Evolutionary conservation across 345 rosid species (phyloP).

Genomic region (Eucalyptus caleyi): DNA sequence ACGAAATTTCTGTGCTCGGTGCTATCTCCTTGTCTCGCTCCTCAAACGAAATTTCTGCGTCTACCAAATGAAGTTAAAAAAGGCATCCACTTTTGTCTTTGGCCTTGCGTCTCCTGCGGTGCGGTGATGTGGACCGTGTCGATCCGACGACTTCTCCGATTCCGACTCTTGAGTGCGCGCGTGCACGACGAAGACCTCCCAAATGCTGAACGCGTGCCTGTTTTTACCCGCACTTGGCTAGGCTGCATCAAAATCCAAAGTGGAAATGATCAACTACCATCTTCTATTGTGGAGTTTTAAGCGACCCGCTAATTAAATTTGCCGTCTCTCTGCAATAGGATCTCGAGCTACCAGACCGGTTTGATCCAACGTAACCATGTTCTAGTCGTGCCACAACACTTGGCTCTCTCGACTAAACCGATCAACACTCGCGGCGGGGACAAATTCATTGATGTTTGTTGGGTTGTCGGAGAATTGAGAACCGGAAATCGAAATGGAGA

Average conservation of each 20-base stretch:
- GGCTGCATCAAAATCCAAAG: neutral
- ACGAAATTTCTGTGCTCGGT: too few relatives aligned
- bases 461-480: neutral
- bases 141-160: neutral
- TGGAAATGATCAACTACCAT: too few relatives aligned
- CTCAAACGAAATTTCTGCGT: too few relatives aligned
- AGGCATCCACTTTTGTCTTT: neutral
- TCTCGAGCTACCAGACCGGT: too few relatives aligned
- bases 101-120: neutral
- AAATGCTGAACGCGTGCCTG: neutral
- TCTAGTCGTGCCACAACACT: rapidly evolving
- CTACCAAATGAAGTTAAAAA: neutral
- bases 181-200: neutral
- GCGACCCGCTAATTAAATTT: too few relatives aligned
- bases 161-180: neutral
- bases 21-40: too few relatives aligned
- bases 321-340: neutral
- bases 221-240: neutral
- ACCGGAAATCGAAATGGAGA: neutral
- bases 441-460: neutral
- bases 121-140: neutral
- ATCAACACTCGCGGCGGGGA: neutral
- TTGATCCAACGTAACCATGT: too few relatives aligned
- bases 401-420: neutral
- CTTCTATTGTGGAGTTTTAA: too few relatives aligned